Base-by-base conservation (phyloP, 352 stramenopile genomes). In the Halophytophthora batemanensis region DNA sequence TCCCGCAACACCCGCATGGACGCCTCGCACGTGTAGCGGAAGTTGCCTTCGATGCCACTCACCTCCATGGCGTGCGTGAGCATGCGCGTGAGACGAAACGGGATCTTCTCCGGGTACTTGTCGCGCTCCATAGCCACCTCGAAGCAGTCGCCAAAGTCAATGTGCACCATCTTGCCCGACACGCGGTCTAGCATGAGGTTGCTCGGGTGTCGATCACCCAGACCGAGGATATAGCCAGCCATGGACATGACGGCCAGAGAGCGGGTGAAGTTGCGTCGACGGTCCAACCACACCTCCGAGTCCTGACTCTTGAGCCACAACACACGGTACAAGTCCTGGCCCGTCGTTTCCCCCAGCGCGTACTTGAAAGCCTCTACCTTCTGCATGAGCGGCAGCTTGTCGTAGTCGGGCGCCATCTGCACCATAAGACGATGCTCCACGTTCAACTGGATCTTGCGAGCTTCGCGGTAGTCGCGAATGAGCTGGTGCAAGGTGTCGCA, bases 201-300 rank as follows among this genome's bases (percentile, higher is more conserved):
- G 36, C 88, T 98, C 39, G 97, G 97, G 79, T 99, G 98, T 3
- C 98, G 84, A 83, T 99, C 98, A 13, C 98, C 98, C 48, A 99
- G 82, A 37, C 98, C 98, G 34, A 99, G 74, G 59, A 99, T 99
- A 63, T 99, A 99, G 10, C 98, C 98, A 21, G 98, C 98, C 92
- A 99, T 99, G 39, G 90, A 99, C 97, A 99, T 99, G 14, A 99
- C 96, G 1, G 98, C 98, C n/a, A 99, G 74, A 47, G 94, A 97
- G 0, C 97, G 85, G 18, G 97, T 99, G 57, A 97, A 99, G 64
- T 98, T 98, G 31, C 95, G 98, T 13, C 98, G 84, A 12, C 97
- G 88, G 45, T 99, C 97, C 6, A 99, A 82, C 98, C 98, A 99
- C 44, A 99, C 90, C 56, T 99, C 97, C 65, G 95, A 99, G 69